A percentile compares a stretch with the other conserved stretches of the same genome.
Evolutionary conservation across 2,329 filamentous ascomycete genomes (phyloP).

Genomic region (Trichoderma sp.): DNA sequence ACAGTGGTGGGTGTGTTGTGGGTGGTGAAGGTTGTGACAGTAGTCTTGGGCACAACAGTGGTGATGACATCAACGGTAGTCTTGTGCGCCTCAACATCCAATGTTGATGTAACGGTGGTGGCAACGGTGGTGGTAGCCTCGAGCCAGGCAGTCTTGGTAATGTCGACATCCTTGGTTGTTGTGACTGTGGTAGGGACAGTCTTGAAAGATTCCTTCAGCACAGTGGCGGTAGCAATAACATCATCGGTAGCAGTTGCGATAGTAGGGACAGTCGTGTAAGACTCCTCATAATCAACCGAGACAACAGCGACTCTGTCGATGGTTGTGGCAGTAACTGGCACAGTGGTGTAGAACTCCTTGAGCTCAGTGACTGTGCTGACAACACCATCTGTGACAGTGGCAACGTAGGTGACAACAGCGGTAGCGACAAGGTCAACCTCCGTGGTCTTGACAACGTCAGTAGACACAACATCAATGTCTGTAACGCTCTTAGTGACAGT

Average conservation of each 20-base stretch:
- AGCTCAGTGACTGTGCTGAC: background rate
- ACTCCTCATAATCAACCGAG: background rate
- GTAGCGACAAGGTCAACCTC: background rate
- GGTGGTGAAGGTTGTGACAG: background rate
- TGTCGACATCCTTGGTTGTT: background rate
- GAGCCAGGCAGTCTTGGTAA: background rate
- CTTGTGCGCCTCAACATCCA: background rate
- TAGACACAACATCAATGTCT: background rate
- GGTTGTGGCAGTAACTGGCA: background rate
- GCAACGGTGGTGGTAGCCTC: background rate
- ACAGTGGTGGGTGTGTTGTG: background rate
- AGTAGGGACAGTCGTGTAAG: background rate
- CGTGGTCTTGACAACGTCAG: background rate
- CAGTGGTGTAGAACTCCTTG: background rate
- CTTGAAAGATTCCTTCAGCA: background rate
- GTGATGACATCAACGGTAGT: background rate
- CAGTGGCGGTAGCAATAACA: background rate
- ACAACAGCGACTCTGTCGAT: background rate
- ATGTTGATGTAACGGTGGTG: background rate
- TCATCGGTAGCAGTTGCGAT: background rate
- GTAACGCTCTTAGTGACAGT: background rate
- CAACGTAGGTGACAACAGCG: background rate
- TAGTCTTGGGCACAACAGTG: background rate
- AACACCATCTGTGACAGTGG: background rate
- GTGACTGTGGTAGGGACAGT: background rate